Conservation (phyloP, 2,329 filamentous ascomycete species). For the Sporothrix sp. region DNA sequence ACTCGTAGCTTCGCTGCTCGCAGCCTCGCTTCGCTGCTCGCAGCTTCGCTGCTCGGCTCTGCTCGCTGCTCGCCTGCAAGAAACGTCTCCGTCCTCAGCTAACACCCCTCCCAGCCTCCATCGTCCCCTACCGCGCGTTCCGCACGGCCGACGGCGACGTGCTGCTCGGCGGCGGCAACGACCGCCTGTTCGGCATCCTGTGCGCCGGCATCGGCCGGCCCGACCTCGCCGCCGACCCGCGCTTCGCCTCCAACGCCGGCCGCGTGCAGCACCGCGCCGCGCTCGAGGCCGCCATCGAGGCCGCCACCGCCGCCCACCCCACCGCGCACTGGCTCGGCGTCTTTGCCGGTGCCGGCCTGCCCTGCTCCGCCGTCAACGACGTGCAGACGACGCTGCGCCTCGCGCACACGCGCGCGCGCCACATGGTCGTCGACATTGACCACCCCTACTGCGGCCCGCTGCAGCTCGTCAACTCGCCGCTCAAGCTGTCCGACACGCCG, state of each 20-base stretch:
- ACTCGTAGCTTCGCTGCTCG: no score
- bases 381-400: conserved; percentile 76
- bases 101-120: no score
- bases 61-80: no score
- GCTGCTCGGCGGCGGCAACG: conserved; percentile 63
- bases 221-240: conserved; percentile 50
- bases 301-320: conserved; percentile 62
- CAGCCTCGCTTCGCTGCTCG: no score
- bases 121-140: conserved; percentile 89
- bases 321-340: conserved; percentile 81
- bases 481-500: conserved; percentile 81
- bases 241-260: conserved; percentile 51
- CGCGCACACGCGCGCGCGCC: conserved; percentile 70
- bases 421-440: conserved; percentile 83
- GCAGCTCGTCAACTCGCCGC: conserved; percentile 84
- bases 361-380: conserved; percentile 88
- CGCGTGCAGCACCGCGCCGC: conserved; percentile 62
- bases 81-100: no score
- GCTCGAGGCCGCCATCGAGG: conserved; percentile 71
- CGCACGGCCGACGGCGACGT: conserved; percentile 62
- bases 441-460: conserved; percentile 77
- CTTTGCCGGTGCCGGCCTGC: conserved; percentile 86
- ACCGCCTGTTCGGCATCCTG: conserved; percentile 56
- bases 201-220: conserved; percentile 49
- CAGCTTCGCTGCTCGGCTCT: no score